Percentiles rank a stretch among this genome's conserved stretches.
Evolutionary conservation across 495 filamentous ascomycete species (phyloP).

Genomic region (Massariosphaeria phaeospora): DNA sequence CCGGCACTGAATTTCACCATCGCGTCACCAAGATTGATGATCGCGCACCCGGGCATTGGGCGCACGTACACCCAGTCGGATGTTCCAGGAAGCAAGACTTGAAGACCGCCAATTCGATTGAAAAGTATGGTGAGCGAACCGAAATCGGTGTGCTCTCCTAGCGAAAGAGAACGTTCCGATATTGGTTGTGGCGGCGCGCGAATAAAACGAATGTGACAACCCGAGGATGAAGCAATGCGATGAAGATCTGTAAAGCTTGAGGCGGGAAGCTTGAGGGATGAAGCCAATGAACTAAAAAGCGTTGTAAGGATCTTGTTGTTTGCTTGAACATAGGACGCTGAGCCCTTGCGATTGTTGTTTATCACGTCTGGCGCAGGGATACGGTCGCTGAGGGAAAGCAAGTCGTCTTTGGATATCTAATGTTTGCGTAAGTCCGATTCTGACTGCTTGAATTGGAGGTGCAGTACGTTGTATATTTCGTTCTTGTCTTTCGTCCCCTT

Average conservation of each 20-base stretch:
- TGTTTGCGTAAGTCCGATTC: too few relatives aligned
- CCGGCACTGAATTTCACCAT: slow-evolving; percentile 60
- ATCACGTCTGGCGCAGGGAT: slow-evolving; percentile 48
- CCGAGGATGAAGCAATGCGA: slow-evolving; percentile 46
- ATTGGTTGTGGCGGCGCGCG: slow-evolving; percentile 45
- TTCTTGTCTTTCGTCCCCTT: slow-evolving; percentile 53
- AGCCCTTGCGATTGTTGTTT: slow-evolving; percentile 39
- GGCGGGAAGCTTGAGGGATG: too few relatives aligned
- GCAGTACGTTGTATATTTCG: slow-evolving; percentile 64
- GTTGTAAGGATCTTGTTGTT: too few relatives aligned
- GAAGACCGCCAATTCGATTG: slow-evolving; percentile 57
- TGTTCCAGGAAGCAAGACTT: slow-evolving; percentile 47
- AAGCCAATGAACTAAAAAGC: too few relatives aligned
- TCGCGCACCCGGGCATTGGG: slow-evolving; percentile 53
- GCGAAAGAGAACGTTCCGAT: too few relatives aligned
- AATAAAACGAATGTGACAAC: slow-evolving; percentile 58
- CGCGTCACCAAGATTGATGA: slow-evolving; percentile 64
- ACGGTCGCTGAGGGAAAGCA: slow-evolving; percentile 43
- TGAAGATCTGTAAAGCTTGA: too few relatives aligned
- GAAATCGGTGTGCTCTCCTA: slow-evolving; percentile 53
- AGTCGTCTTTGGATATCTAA: slow-evolving; percentile 55
- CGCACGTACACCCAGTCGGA: slow-evolving; percentile 55
- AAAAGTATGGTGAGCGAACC: slow-evolving; percentile 55
- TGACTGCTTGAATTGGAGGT: slow-evolving; percentile 12
- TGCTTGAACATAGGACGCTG: slow-evolving; percentile 49